A percentile compares a stretch with the other conserved stretches of the same genome.
phyloP scores from a whole-genome alignment of 192 early-diverging fungal genomes.

The Podila verticillata region DNA sequence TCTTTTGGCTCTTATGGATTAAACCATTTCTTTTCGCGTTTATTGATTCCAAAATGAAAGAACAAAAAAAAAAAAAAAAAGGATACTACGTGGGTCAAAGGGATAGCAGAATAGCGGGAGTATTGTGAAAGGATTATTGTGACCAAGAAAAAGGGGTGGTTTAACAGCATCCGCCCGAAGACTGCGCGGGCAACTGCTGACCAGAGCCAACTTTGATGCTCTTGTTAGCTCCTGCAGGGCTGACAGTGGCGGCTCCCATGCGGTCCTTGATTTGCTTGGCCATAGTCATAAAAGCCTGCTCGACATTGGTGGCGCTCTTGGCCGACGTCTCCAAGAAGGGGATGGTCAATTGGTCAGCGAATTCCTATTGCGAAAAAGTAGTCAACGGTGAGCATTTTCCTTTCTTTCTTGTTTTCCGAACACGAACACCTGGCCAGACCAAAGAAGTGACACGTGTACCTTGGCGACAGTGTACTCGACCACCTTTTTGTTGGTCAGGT shows the following conservation, averaged over 20 bases:
- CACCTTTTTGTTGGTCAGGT: constrained; percentile 90
- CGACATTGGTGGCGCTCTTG: constrained; percentile 97
- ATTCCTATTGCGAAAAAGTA: constrained; percentile 71
- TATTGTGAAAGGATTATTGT: constrained; percentile 53
- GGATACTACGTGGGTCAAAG: neutral
- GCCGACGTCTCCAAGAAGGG: constrained; percentile 98
- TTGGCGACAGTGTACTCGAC: constrained; percentile 72
- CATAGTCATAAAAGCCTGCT: constrained; percentile 99
- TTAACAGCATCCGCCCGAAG: constrained; percentile 55
- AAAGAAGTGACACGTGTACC: constrained; percentile 37
- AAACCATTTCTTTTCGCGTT: neutral
- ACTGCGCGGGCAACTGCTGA: constrained; percentile 54
- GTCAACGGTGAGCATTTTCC: neutral
- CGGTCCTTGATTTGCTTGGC: constrained; percentile 98
- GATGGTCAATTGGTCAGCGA: constrained; percentile 86
- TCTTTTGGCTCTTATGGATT: constrained; percentile 44
- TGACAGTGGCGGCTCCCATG: constrained; percentile 62
- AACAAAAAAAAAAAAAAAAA: neutral
- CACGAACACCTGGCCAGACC: neutral
- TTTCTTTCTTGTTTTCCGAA: no score
- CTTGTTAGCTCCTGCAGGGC: constrained; percentile 55
- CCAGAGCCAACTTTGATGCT: constrained; percentile 58
- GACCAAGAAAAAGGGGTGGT: constrained; percentile 62
- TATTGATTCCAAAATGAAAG: neutral
- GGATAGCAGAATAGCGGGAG: no score